These are phyloP conservation scores for Apostasia ramifera DNA, from an alignment of 106 monocot species.

Conservation along the genomic window DNA sequence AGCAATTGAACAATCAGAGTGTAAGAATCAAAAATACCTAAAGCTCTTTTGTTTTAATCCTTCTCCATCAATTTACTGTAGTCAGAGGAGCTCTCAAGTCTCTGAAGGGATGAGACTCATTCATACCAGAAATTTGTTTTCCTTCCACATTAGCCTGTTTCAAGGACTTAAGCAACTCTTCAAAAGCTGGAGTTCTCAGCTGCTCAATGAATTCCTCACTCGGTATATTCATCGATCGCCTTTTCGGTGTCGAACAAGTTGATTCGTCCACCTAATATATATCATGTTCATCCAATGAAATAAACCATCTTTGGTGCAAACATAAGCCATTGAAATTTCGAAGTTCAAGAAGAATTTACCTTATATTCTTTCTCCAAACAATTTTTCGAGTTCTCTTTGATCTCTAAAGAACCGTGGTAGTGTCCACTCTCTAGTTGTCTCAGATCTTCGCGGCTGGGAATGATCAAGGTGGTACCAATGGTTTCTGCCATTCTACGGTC, in stretches of 20 bases:
- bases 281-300: neutral
- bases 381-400: constrained; percentile 37
- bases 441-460: constrained; percentile 26
- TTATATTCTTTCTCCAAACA: constrained; percentile 58
- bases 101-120: constrained; percentile 32
- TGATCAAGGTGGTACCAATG: constrained; percentile 24
- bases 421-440: constrained; percentile 47
- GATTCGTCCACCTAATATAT: constrained; percentile 64
- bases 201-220: constrained; percentile 55
- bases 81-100: constrained; percentile 55
- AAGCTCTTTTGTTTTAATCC: neutral
- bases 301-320: neutral
- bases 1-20: too few species aligned
- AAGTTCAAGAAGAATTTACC: constrained; percentile 27
- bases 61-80: constrained; percentile 4
- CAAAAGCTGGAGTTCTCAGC: constrained; percentile 65
- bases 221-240: constrained; percentile 38
- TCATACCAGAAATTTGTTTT: constrained; percentile 29
- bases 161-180: constrained; percentile 62
- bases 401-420: constrained; percentile 31
- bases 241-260: constrained; percentile 72
- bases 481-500: constrained; percentile 40
- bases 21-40: too few species aligned
- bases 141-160: constrained; percentile 42
- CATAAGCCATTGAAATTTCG: neutral